Percentiles rank a stretch among this genome's conserved stretches.
Evolutionary conservation across 345 rosid species (phyloP).

Genomic region (Eucalyptus regnans): DNA sequence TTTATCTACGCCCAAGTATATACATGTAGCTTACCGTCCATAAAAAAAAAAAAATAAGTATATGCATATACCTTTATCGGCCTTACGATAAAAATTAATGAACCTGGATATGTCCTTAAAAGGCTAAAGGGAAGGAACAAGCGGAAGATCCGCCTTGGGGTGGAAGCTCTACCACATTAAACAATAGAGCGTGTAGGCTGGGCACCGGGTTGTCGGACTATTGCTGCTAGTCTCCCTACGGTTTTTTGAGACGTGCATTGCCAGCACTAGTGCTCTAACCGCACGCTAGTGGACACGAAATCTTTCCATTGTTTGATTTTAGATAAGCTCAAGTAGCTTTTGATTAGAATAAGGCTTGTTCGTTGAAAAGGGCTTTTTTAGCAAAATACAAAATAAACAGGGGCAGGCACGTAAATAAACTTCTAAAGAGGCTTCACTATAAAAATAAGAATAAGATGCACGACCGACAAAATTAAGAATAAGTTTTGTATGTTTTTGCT

Average conservation of each 20-base stretch:
- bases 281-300: not conserved
- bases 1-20: not conserved
- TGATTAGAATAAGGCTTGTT: not conserved
- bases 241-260: too few relatives aligned
- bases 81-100: too few relatives aligned
- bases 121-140: rapidly evolving
- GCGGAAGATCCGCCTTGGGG: rapidly evolving
- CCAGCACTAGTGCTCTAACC: too few relatives aligned
- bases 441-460: not conserved
- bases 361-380: not conserved
- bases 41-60: too few relatives aligned
- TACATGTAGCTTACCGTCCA: not conserved
- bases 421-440: not conserved
- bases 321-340: not conserved
- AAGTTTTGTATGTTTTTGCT: not conserved
- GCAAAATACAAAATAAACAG: not conserved
- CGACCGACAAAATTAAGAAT: not conserved
- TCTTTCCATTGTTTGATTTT: not conserved
- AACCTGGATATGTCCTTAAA: too few relatives aligned
- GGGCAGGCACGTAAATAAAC: not conserved
- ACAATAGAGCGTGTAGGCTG: too few relatives aligned
- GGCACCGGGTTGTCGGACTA: rapidly evolving
- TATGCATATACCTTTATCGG: too few relatives aligned
- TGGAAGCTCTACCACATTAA: too few relatives aligned
- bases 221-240: too few relatives aligned